Percentiles rank a stretch among this genome's conserved stretches.
Evolutionary conservation across 2,329 filamentous ascomycete species (phyloP).

Genomic region (Didymellaceae sp.): DNA sequence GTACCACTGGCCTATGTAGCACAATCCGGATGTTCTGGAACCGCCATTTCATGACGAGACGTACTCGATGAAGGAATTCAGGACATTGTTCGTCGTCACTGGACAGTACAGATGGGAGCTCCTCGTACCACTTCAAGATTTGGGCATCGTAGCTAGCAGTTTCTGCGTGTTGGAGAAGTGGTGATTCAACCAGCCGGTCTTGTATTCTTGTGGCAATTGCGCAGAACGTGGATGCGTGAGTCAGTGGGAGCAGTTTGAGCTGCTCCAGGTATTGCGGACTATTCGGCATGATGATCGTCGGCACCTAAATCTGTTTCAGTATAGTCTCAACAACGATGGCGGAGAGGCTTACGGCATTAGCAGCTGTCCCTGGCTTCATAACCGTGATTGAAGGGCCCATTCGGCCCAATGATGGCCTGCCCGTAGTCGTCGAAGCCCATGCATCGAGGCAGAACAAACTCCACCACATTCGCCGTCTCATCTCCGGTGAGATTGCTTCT

Average conservation of each 20-base stretch:
- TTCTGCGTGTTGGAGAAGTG: conserved; percentile 70
- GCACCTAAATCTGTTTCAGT: conserved; percentile 22
- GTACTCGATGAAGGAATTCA: conserved; percentile 71
- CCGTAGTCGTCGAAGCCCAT: conserved; percentile 53
- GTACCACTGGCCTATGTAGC: conserved; percentile 73
- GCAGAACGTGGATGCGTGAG: conserved; percentile 80
- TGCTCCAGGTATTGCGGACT: conserved; percentile 57
- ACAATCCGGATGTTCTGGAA: conserved; percentile 80
- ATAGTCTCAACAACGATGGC: neutral
- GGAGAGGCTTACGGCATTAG: conserved; percentile 36
- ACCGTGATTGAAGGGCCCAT: conserved; percentile 50
- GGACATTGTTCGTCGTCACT: conserved; percentile 66
- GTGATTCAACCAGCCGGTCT: conserved; percentile 73
- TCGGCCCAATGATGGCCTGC: conserved; percentile 49
- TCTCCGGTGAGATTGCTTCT: conserved; percentile 48
- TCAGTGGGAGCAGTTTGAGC: conserved; percentile 71
- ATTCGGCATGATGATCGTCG: conserved; percentile 39
- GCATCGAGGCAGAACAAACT: conserved; percentile 54
- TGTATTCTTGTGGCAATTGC: conserved; percentile 80
- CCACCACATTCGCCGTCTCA: conserved; percentile 54
- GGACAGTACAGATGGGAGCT: conserved; percentile 62
- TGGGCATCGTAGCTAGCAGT: conserved; percentile 71
- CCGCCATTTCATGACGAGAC: conserved; percentile 81
- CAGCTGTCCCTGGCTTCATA: conserved; percentile 43
- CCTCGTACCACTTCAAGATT: conserved; percentile 74